These are phyloP conservation scores for Gracilaria caudata DNA, from an alignment of 23 red algal genomes.

Conservation along the genomic window DNA sequence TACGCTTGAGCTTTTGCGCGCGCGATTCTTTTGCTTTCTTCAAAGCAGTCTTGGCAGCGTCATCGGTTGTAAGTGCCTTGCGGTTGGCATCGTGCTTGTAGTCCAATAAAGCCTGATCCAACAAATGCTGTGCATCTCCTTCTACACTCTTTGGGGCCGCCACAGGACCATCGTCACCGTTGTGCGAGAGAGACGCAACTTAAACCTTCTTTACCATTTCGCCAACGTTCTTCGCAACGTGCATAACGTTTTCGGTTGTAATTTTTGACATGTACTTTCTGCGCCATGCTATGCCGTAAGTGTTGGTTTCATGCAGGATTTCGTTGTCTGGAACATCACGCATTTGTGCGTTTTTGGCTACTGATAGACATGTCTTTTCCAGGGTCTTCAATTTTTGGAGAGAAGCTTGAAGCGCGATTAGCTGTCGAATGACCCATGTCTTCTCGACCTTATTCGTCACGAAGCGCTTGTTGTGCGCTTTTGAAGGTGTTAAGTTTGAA, in stretches of 20 bases:
- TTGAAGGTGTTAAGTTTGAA: neutral
- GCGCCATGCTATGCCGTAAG: constrained; percentile 24
- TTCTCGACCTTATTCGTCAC: constrained; percentile 50
- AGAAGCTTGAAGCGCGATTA: neutral
- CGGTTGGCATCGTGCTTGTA: constrained; percentile 6
- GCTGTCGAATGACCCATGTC: constrained; percentile 28
- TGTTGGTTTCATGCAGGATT: neutral
- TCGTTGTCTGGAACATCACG: constrained; percentile 9
- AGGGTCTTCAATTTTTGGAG: constrained; percentile 9
- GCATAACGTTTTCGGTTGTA: constrained; percentile 5
- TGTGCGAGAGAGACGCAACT: neutral
- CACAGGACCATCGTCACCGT: neutral
- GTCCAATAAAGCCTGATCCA: constrained; percentile 33
- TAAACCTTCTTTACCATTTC: constrained; percentile 10
- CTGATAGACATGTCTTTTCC: constrained; percentile 16
- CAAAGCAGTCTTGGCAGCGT: neutral
- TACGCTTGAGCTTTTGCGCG: neutral
- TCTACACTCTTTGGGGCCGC: neutral
- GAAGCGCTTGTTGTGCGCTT: neutral
- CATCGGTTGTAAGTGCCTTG: neutral
- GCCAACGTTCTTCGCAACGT: constrained; percentile 7
- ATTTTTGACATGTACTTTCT: constrained; percentile 35
- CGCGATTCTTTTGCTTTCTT: neutral
- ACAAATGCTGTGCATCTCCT: constrained; percentile 29
- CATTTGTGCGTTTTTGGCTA: constrained; percentile 11